Conservation (phyloP, 441 rosid species). For the Iberis amara region DNA sequence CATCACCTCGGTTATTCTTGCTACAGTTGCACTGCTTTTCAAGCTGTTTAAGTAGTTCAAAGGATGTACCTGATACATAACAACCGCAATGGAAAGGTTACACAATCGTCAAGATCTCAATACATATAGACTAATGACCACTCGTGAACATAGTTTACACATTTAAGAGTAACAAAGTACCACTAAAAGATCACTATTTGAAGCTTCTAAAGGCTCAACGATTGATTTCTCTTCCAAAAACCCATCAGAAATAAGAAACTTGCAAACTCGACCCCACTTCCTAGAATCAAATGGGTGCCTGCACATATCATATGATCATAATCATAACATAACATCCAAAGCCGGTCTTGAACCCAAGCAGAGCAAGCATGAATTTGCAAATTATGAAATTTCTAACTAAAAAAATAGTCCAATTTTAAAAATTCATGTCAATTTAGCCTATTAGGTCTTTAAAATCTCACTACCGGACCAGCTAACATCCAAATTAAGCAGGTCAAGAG, state of each 20-base stretch:
- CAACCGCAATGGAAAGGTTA: constrained; percentile 5
- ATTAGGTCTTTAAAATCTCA: no score
- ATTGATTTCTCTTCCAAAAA: constrained; percentile 47
- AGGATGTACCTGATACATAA: constrained; percentile 61
- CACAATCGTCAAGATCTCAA: neutral
- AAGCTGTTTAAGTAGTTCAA: constrained; percentile 69
- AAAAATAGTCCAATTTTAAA: no score
- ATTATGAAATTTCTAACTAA: no score
- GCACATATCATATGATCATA: constrained; percentile 24
- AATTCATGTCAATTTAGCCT: no score
- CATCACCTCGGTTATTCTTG: constrained; percentile 71
- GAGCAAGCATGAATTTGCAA: no score
- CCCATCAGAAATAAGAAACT: constrained; percentile 49
- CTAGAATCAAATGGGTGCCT: constrained; percentile 96
- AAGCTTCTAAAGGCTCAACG: constrained; percentile 79
- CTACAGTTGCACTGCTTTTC: constrained; percentile 65
- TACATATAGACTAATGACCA: neutral
- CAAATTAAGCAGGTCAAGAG: no score
- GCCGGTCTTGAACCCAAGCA: no score
- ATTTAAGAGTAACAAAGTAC: constrained; percentile 34
- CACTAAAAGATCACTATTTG: constrained; percentile 80
- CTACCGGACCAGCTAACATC: no score
- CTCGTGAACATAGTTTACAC: neutral
- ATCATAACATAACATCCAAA: neutral
- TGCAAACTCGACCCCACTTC: constrained; percentile 87